phyloP scores from a whole-genome alignment of 768 basidiomycete species.

The Auriculariales sp. region DNA sequence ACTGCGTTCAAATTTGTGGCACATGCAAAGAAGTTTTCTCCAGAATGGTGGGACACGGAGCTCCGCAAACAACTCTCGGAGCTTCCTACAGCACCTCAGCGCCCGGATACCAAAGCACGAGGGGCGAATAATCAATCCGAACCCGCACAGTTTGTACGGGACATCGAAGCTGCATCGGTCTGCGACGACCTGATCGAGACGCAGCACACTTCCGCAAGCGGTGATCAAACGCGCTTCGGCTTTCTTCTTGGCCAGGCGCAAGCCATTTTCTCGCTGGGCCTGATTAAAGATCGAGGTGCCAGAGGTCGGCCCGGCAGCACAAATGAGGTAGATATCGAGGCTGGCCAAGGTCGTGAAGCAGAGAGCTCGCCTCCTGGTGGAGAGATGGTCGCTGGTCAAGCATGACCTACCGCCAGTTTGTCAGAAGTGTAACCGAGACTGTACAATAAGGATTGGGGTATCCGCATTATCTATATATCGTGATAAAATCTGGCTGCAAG shows the following conservation, averaged over 20 bases:
- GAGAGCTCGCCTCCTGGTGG: too few relatives aligned
- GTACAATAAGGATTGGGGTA: background rate
- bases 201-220: constrained; percentile 8
- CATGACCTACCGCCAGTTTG: too few relatives aligned
- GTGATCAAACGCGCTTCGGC: too few relatives aligned
- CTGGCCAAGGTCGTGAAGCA: too few relatives aligned
- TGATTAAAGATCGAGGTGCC: too few relatives aligned
- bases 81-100: constrained; percentile 11
- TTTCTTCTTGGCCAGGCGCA: too few relatives aligned
- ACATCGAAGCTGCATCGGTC: constrained; percentile 6
- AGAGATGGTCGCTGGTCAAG: too few relatives aligned
- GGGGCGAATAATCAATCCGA: constrained; percentile 24
- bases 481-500: constrained; percentile 13
- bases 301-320: too few relatives aligned
- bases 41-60: constrained; percentile 13
- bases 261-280: too few relatives aligned
- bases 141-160: constrained; percentile 6
- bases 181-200: constrained; percentile 9
- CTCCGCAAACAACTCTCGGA: constrained; percentile 19
- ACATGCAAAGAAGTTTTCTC: constrained; percentile 14
- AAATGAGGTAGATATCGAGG: too few relatives aligned
- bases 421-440: background rate
- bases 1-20: constrained; percentile 19
- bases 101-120: constrained; percentile 23
- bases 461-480: constrained; percentile 11